A percentile compares a stretch with the other conserved stretches of the same genome.
These are phyloP conservation scores for Aspergillus sp. DNA, from an alignment of 2,329 filamentous ascomycete genomes.

Conservation along the genomic window DNA sequence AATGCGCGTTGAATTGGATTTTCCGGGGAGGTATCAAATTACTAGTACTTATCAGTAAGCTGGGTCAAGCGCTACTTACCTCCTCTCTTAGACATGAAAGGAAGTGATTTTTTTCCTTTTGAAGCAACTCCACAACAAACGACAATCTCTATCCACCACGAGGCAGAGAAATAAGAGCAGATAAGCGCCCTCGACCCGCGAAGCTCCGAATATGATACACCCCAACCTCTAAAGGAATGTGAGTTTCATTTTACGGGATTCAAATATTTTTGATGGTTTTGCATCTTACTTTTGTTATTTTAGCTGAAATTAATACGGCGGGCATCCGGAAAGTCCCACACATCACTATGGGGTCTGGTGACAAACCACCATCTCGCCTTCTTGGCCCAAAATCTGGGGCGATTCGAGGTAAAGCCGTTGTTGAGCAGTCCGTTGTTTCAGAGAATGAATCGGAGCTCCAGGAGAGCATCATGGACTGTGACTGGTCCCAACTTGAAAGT, in stretches of 20 bases:
- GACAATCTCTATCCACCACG: too few species aligned
- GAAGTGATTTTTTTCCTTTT: too few species aligned
- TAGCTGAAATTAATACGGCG: background rate
- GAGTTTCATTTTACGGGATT: background rate
- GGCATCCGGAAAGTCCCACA: background rate
- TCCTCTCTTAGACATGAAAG: too few species aligned
- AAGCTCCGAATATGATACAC: background rate
- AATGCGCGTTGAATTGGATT: background rate
- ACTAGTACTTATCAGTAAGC: background rate
- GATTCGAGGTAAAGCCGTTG: background rate
- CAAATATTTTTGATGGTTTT: background rate
- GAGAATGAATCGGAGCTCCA: constrained; percentile 39
- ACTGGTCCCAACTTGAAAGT: constrained; percentile 75
- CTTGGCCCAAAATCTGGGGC: background rate
- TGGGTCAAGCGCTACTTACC: too few species aligned
- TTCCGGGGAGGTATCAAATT: background rate
- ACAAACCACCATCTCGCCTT: constrained; percentile 3
- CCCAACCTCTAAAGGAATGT: background rate
- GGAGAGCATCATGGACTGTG: constrained; percentile 58
- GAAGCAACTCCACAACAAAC: too few species aligned
- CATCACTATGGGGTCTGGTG: background rate
- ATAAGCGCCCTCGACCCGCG: background rate
- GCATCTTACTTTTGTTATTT: background rate
- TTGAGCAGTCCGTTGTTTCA: background rate
- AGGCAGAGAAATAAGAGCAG: too few species aligned